Evolutionary conservation across 805 yeast species (phyloP).

Genomic region (Ogataea sp.): DNA sequence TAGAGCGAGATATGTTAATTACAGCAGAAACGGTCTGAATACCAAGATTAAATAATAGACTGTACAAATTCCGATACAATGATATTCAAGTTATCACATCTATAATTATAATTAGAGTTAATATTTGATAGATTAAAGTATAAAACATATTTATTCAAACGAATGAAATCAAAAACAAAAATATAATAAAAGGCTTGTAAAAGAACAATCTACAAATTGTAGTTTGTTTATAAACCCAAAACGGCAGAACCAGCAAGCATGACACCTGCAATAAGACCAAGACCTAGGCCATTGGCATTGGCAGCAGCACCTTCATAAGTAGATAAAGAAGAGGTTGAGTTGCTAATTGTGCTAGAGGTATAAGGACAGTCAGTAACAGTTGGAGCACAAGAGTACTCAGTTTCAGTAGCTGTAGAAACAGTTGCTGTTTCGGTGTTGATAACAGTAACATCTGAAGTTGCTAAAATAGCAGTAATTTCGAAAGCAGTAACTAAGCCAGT

Average conservation of each 20-base stretch:
- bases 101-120: too few relatives aligned
- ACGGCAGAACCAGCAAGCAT: constrained; percentile 26
- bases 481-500: neutral
- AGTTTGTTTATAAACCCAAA: constrained; percentile 23
- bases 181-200: neutral
- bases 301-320: constrained; percentile 29
- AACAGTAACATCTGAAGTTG: constrained; percentile 25
- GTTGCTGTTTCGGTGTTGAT: constrained; percentile 23
- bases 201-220: neutral
- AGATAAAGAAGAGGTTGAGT: constrained; percentile 21
- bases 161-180: neutral
- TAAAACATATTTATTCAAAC: too few relatives aligned
- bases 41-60: too few relatives aligned
- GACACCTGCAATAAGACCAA: constrained; percentile 25
- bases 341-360: too few relatives aligned
- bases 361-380: constrained; percentile 28
- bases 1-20: constrained; percentile 17
- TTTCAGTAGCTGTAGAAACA: constrained; percentile 29
- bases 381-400: constrained; percentile 30
- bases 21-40: constrained; percentile 14
- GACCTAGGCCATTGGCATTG: constrained; percentile 17
- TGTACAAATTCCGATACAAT: too few relatives aligned
- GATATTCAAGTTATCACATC: too few relatives aligned
- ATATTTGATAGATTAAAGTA: too few relatives aligned
- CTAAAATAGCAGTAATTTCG: neutral